phyloP scores from a whole-genome alignment of 805 yeast genomes.

The Trichomonascus vanleenenianus region DNA sequence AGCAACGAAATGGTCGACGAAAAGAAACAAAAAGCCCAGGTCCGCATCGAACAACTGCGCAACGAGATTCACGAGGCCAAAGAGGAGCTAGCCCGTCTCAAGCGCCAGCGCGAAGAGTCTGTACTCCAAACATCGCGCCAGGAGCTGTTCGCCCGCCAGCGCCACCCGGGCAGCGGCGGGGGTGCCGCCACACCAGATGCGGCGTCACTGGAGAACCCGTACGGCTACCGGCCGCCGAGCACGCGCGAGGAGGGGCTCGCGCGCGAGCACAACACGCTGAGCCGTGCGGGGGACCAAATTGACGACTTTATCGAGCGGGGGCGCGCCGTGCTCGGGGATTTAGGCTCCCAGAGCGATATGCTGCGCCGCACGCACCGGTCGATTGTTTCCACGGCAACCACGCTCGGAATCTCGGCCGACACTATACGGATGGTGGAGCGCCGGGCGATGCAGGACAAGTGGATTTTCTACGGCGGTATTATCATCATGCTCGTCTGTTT shows the following conservation, averaged over 20 bases:
- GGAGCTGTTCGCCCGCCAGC: conserved; percentile 49
- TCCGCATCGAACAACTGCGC: conserved; percentile 53
- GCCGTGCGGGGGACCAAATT: conserved; percentile 68
- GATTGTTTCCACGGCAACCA: conserved; percentile 60
- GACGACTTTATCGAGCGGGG: conserved; percentile 93
- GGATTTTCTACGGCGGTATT: conserved; percentile 75
- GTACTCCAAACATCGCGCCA: conserved; percentile 40
- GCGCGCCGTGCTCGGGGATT: conserved; percentile 71
- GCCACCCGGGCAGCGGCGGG: conserved; percentile 16
- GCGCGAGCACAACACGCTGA: conserved; percentile 52
- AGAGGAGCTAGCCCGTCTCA: conserved; percentile 45
- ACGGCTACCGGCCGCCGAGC: conserved; percentile 10
- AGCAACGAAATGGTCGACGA: conserved; percentile 51
- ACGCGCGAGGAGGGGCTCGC: conserved; percentile 53
- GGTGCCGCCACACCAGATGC: conserved; percentile 13
- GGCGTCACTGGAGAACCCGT: conserved; percentile 25
- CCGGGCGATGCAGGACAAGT: conserved; percentile 78
- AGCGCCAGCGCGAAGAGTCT: conserved; percentile 46
- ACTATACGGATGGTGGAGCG: conserved; percentile 76
- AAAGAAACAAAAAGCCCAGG: conserved; percentile 48
- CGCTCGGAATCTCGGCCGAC: conserved; percentile 79
- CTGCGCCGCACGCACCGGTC: conserved; percentile 53
- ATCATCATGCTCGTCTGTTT: conserved; percentile 53
- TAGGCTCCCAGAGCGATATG: conserved; percentile 75
- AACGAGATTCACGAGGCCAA: conserved; percentile 35